These are phyloP conservation scores for Salvia hispanica DNA, from an alignment of 257 asterid species.

Conservation along the genomic window DNA sequence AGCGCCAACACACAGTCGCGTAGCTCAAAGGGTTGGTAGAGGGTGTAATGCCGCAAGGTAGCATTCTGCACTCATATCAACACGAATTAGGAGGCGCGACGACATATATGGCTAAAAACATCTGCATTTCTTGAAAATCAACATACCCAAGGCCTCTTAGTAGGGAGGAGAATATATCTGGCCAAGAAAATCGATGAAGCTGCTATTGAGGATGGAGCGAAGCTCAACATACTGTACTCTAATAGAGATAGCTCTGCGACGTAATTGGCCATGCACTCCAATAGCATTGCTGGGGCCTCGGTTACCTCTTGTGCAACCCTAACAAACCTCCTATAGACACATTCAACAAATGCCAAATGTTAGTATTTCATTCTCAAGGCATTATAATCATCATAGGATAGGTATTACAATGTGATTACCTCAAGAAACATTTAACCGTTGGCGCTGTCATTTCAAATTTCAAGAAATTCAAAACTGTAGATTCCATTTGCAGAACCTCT, in stretches of 20 bases:
- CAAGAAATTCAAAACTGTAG: conserved; percentile 65
- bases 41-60: conserved; percentile 54
- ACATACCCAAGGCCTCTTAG: conserved; percentile 65
- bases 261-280: conserved; percentile 69
- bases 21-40: conserved; percentile 47
- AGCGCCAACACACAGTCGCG: conserved; percentile 51
- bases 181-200: conserved; percentile 65
- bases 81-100: conserved; percentile 4
- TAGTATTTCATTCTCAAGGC: neutral
- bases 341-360: conserved; percentile 17
- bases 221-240: conserved; percentile 58
- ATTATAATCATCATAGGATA: neutral
- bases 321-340: conserved; percentile 66
- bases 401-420: conserved; percentile 39
- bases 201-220: conserved; percentile 55
- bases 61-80: conserved; percentile 47
- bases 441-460: conserved; percentile 96
- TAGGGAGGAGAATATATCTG: conserved; percentile 48
- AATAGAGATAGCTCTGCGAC: conserved; percentile 57
- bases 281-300: conserved; percentile 71
- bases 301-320: conserved; percentile 81
- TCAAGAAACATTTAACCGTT: conserved; percentile 80
- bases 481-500: conserved; percentile 91
- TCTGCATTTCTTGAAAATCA: neutral
- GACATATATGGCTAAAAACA: neutral